Base-by-base conservation (phyloP, 139 green algal genomes). In the Chara braunii region DNA sequence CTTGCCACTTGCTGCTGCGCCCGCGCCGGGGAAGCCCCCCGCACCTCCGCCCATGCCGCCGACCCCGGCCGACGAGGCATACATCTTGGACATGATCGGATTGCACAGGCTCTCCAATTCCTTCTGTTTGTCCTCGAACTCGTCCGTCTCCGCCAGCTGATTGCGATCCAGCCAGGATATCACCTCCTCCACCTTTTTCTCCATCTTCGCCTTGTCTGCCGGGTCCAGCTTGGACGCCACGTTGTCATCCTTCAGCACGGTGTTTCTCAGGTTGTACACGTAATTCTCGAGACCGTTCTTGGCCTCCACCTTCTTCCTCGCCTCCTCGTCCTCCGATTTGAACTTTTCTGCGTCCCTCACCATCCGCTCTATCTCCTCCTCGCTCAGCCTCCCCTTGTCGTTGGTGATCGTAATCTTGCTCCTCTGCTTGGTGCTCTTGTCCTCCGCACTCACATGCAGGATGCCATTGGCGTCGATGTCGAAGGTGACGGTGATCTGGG, bases 381-480 rank as follows among this genome's bases (percentile, higher is more conserved):
- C 96, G 63, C 57, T 84, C 14, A 96, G 50, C 50, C n/a, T 81
- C 37, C 92, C 92, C 90, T 96, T 98, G 81, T 96, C 92, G 71
- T 98, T 96, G 58, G 92, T 98, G 81, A 98, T 98, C 51, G 92
- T 98, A 79, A 98, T 96, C 80, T 95, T 95, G 78, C 91, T 92
- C 78, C 90, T 94, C 52, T 87, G 87, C 67, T 90, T 90, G 4
- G 86, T 92, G 29, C 85, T 90, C 83, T 94, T 95, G 71, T 98
- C 92, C 84, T 95, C 90, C 3, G 92, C 92, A 7, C 83, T 90
- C 23, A 97, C 75, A 67, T 98, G 96, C 14, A 98, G 81, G 70
- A 98, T 96, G 71, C 91, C 92, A 78, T 98, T 98, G 69, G 92
- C 92, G 60, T 98, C 92, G 54, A 98, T 92, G 79, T 98, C 92